Conservation (phyloP, 805 yeast genomes). For the Candida germanica region DNA sequence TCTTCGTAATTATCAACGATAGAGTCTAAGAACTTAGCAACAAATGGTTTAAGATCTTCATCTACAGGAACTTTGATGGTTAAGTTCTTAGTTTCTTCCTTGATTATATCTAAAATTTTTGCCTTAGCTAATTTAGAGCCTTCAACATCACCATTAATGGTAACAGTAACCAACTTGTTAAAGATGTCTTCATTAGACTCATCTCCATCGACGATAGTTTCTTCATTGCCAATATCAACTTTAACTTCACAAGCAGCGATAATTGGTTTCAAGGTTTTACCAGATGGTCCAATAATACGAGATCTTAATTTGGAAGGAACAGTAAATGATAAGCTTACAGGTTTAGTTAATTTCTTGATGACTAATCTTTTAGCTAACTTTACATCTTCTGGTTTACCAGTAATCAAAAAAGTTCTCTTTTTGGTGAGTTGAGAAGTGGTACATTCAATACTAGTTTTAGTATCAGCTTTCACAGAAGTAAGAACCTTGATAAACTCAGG, state of each 20-base stretch:
- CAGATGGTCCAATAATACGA: constrained; percentile 82
- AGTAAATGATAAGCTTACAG: constrained; percentile 55
- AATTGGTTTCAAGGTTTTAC: constrained; percentile 77
- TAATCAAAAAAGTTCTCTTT: constrained; percentile 77
- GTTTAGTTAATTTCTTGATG: constrained; percentile 72
- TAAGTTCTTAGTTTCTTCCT: constrained; percentile 65
- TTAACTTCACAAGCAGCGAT: constrained; percentile 63
- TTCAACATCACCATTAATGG: constrained; percentile 79
- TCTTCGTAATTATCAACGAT: constrained; percentile 19
- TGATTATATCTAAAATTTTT: constrained; percentile 68
- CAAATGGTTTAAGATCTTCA: constrained; percentile 44
- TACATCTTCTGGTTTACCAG: constrained; percentile 69
- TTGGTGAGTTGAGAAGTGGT: constrained; percentile 73
- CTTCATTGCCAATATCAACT: constrained; percentile 59
- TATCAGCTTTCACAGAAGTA: constrained; percentile 54
- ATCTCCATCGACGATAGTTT: constrained; percentile 26
- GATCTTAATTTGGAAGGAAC: constrained; percentile 79
- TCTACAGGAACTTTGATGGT: constrained; percentile 48
- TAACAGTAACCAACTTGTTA: constrained; percentile 57
- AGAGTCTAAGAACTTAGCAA: constrained; percentile 27
- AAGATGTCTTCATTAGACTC: constrained; percentile 56
- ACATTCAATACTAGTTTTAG: constrained; percentile 73
- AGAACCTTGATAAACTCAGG: constrained; percentile 69
- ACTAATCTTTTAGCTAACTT: constrained; percentile 71
- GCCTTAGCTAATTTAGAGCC: constrained; percentile 74